Base-by-base conservation (phyloP, 345 rosid genomes). In the Sonneratia alba region DNA sequence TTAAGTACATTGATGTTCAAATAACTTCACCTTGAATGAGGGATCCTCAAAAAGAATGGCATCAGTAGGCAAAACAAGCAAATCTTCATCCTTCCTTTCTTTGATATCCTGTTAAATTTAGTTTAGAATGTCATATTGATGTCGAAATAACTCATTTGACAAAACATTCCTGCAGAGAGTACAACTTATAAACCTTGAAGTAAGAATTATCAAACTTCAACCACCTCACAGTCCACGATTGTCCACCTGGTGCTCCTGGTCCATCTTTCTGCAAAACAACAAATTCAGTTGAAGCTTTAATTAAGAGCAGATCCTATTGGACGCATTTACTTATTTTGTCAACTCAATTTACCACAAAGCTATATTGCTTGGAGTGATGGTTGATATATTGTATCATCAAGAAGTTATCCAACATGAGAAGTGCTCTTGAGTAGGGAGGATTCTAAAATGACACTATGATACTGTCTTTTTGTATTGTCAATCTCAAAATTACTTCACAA, bases 201-300 rank as follows among this genome's bases (percentile, higher is more conserved):
- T 94, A 94, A 51, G 95, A 94, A 71, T 94, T 91, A 77, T 94
- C 97, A 79, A 94, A 94, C 81, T 89, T 89, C 79, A 94, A 86
- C 98, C 98, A 94, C 77, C 91, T 77, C 79, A 75, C 86, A 6
- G 98, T 94, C 98, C 98, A 91, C 9, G 98, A 94, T 74, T 91
- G 97, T 81, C 98, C 98, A 75, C 97, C 97, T 72, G 96, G 86
- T 82, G 95, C 97, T 79, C 97, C 98, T 3, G 97, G 98, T 40
- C 98, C 97, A 73, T 84, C 79, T 87, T 91, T 89, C 98, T 94
- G 96, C 72, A 72, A 79, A 62, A 45, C 45, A 75, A 43, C 65
- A 42, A 9, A 73, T 71, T 19, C 43, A 62, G n/a, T 62, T 45
- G 56, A 42, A 21, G n/a, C 22, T 3, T 15, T 27, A 43, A 13